Evolutionary conservation across 768 basidiomycete species (phyloP).

Genomic region (Psilocybe subaeruginosa): DNA sequence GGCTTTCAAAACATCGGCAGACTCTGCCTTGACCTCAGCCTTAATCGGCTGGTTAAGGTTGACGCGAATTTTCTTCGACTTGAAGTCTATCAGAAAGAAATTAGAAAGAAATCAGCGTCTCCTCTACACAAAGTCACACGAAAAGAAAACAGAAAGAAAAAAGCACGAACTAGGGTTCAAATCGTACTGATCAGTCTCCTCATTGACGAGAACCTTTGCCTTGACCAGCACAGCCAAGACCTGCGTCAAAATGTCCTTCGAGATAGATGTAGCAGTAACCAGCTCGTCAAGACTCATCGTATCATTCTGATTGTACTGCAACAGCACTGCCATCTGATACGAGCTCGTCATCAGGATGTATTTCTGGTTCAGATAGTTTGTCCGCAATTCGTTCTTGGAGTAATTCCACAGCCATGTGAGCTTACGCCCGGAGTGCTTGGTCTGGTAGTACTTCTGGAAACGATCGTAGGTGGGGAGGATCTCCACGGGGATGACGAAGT

Average conservation of each 20-base stretch:
- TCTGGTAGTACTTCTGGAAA: conserved; percentile 93
- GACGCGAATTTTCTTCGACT: conserved; percentile 92
- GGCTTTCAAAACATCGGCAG: conserved; percentile 86
- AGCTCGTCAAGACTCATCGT: conserved; percentile 84
- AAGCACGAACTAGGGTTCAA: conserved; percentile 68
- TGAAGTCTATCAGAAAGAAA: conserved; percentile 60
- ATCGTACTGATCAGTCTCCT: conserved; percentile 89
- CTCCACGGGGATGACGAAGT: conserved; percentile 89
- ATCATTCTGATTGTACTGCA: conserved; percentile 95
- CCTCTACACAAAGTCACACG: neutral
- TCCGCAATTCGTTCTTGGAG: conserved; percentile 95
- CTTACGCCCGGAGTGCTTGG: conserved; percentile 94
- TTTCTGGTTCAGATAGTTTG: conserved; percentile 93
- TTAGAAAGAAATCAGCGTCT: neutral
- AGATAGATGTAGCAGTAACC: conserved; percentile 74
- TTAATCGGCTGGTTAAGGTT: conserved; percentile 93
- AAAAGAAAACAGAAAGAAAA: neutral
- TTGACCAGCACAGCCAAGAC: conserved; percentile 77
- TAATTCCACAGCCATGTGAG: conserved; percentile 99
- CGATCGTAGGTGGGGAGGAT: conserved; percentile 88
- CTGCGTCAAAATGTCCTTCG: conserved; percentile 79
- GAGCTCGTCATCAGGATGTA: conserved; percentile 97
- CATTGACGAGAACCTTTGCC: conserved; percentile 87
- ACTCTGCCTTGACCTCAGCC: conserved; percentile 92
- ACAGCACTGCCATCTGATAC: conserved; percentile 95